These are phyloP conservation scores for Helenozyma rhizophorensis DNA, from an alignment of 805 yeast genomes.

Conservation along the genomic window DNA sequence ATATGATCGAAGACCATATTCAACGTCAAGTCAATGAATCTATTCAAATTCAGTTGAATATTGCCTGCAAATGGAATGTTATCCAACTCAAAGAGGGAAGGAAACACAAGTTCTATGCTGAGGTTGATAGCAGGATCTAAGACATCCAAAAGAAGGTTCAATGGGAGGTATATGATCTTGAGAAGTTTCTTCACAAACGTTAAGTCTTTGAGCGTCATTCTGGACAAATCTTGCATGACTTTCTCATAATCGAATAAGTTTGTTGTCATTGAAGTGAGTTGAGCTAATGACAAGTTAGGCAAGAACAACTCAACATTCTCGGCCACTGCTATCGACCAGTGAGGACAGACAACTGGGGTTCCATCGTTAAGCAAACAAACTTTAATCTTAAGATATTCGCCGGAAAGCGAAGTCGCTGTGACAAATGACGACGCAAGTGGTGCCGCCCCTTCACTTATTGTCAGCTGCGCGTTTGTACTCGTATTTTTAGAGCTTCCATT, in stretches of 20 bases:
- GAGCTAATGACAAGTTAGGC: constrained; percentile 51
- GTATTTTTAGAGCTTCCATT: constrained; percentile 16
- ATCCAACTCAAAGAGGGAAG: constrained; percentile 48
- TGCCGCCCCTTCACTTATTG: too few species aligned
- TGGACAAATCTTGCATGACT: constrained; percentile 34
- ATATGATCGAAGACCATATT: constrained; percentile 73
- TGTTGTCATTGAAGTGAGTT: constrained; percentile 37
- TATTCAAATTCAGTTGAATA: constrained; percentile 54
- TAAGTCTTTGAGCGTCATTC: constrained; percentile 34
- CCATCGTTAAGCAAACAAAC: constrained; percentile 78
- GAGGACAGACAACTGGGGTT: constrained; percentile 78
- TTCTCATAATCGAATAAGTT: constrained; percentile 37
- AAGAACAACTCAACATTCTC: constrained; percentile 56
- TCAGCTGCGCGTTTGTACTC: constrained; percentile 9
- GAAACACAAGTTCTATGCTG: constrained; percentile 72
- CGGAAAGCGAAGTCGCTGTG: constrained; percentile 85
- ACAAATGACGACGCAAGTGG: constrained; percentile 62
- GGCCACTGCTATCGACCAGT: constrained; percentile 49
- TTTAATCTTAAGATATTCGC: constrained; percentile 66
- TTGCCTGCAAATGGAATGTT: constrained; percentile 37
- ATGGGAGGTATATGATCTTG: constrained; percentile 49
- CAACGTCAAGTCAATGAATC: constrained; percentile 70
- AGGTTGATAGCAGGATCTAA: constrained; percentile 61
- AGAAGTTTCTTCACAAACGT: constrained; percentile 41
- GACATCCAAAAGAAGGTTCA: constrained; percentile 52